These are phyloP conservation scores for Fusarium annulatum DNA, from an alignment of 2,329 filamentous ascomycete genomes.

Conservation along the genomic window DNA sequence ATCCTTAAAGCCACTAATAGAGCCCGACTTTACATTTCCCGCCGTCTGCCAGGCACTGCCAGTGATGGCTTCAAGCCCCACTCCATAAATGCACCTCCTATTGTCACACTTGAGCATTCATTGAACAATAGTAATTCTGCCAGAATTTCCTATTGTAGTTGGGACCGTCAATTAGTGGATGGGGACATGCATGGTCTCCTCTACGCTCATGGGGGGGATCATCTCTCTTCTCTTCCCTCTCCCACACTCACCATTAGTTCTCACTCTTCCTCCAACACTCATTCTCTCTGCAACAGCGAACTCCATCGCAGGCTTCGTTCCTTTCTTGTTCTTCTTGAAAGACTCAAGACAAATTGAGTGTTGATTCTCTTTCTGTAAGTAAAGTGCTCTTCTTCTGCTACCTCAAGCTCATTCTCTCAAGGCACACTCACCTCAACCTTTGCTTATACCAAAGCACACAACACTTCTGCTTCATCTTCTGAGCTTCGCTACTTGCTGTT, in stretches of 20 bases:
- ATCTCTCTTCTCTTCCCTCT: not conserved
- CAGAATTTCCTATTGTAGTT: not conserved
- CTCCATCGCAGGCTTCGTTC: not conserved
- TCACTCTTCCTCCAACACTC: not conserved
- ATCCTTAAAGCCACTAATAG: not conserved
- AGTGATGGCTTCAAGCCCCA: constrained; percentile 2
- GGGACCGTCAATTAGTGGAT: not conserved
- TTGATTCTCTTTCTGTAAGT: constrained; percentile 12
- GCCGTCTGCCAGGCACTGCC: not conserved
- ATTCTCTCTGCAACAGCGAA: not conserved
- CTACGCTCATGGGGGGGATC: not conserved
- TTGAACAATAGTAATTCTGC: constrained; percentile 18
- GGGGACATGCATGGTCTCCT: not conserved
- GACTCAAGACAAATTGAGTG: not conserved
- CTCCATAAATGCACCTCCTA: not conserved
- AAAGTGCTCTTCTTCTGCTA: not conserved
- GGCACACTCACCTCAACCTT: not conserved
- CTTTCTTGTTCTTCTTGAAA: not conserved
- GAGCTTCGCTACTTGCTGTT: not conserved
- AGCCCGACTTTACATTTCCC: not conserved
- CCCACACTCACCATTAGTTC: not conserved
- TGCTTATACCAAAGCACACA: not conserved
- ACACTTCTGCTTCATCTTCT: not conserved
- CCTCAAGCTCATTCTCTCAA: not conserved
- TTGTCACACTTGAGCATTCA: constrained; percentile 15